phyloP scores from a whole-genome alignment of 2,329 filamentous ascomycete species.

The Exophiala calicioides region DNA sequence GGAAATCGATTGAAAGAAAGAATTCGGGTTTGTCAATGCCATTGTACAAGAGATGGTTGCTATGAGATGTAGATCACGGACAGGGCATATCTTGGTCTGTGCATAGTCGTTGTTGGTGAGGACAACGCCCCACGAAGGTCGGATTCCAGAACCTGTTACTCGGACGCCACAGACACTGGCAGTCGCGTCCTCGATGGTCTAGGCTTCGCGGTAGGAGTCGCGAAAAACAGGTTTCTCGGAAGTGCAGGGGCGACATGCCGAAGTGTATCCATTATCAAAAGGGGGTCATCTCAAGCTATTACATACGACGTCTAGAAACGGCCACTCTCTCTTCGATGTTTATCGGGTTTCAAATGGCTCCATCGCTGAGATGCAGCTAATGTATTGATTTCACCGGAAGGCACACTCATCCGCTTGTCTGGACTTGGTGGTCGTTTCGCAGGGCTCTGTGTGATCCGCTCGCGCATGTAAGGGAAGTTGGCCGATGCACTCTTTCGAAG shows the following conservation, averaged over 20 bases:
- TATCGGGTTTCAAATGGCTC: constrained; percentile 33
- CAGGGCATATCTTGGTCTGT: constrained; percentile 27
- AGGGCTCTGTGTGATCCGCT: constrained; percentile 37
- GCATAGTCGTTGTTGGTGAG: constrained; percentile 14
- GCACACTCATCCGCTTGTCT: constrained; percentile 46
- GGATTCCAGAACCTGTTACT: constrained; percentile 15
- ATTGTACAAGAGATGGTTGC: constrained; percentile 28
- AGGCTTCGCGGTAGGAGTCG: constrained; percentile 13
- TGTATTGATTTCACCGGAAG: constrained; percentile 37
- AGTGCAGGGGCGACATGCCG: not conserved
- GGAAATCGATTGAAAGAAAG: constrained; percentile 9
- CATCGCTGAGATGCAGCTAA: constrained; percentile 38
- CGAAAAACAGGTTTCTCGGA: not conserved
- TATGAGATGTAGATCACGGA: constrained; percentile 28
- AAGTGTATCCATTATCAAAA: not conserved
- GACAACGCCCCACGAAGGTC: constrained; percentile 15
- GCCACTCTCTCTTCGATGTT: constrained; percentile 35
- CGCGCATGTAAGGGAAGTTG: constrained; percentile 47
- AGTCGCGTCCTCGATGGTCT: constrained; percentile 3
- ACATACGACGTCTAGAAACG: constrained; percentile 30
- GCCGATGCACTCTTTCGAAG: constrained; percentile 73
- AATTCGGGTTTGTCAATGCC: constrained; percentile 15
- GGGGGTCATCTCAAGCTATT: constrained; percentile 3
- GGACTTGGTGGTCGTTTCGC: constrained; percentile 44
- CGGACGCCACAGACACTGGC: constrained; percentile 1